Percentiles rank a stretch among this genome's conserved stretches.
Evolutionary conservation across 225 moss, liverwort and hornwort genomes (phyloP).

Genomic region (Ulota crispa): DNA sequence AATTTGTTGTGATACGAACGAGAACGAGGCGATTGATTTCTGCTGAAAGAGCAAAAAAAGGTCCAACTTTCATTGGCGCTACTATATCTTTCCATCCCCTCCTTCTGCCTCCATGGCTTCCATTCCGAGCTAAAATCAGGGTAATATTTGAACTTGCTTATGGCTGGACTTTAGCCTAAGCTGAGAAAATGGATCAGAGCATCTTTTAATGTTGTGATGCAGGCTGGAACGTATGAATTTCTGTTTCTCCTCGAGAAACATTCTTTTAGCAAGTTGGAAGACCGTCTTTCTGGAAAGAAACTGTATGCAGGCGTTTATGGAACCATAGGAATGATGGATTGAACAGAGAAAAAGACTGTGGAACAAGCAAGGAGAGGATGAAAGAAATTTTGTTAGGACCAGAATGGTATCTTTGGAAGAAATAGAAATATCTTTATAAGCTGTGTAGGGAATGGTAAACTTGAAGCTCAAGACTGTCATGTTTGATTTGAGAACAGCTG

Average conservation of each 20-base stretch:
- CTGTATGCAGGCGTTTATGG: neutral
- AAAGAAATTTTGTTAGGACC: neutral
- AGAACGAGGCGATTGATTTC: slow-evolving; percentile 27
- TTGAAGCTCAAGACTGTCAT: neutral
- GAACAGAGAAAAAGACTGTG: neutral
- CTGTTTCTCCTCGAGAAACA: neutral
- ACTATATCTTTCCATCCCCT: neutral
- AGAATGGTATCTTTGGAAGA: neutral
- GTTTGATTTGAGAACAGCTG: neutral
- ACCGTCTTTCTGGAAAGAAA: neutral
- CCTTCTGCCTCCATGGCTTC: neutral
- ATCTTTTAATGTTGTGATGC: neutral
- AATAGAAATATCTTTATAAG: neutral
- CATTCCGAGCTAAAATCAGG: neutral
- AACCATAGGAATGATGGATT: neutral
- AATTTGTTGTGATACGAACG: slow-evolving; percentile 28
- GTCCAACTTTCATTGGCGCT: neutral
- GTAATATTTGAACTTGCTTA: neutral
- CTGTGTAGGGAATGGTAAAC: neutral
- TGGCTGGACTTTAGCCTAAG: neutral
- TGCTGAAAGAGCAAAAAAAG: slow-evolving; percentile 9
- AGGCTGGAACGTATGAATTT: neutral
- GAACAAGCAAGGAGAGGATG: neutral
- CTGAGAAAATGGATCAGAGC: neutral
- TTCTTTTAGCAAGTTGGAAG: neutral